Conservation (phyloP, 2,329 filamentous ascomycete genomes). For the Blastomyces emzantsi region DNA sequence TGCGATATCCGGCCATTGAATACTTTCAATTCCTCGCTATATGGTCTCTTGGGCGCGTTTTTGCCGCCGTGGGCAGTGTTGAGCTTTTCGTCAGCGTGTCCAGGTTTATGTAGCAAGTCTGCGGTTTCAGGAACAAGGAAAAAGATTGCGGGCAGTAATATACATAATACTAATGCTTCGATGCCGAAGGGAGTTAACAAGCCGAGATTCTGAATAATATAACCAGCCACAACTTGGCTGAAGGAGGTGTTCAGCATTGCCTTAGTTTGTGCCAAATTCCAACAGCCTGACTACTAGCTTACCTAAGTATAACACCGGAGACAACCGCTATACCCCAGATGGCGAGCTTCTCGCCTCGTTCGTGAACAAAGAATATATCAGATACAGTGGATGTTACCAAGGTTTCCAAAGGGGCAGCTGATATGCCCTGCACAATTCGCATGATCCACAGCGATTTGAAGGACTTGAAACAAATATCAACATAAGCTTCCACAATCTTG, state of each 20-base stretch:
- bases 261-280: not conserved
- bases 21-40: slow-evolving; percentile 7
- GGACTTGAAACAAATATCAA: slow-evolving; percentile 18
- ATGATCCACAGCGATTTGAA: slow-evolving; percentile 32
- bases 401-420: slow-evolving; percentile 15
- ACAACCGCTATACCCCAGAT: slow-evolving; percentile 23
- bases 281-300: slow-evolving; percentile 10
- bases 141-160: slow-evolving; percentile 35
- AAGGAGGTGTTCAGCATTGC: not conserved
- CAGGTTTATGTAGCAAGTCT: slow-evolving; percentile 17
- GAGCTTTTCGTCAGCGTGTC: not conserved
- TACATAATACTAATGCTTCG: slow-evolving; percentile 36
- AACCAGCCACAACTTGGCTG: slow-evolving; percentile 37
- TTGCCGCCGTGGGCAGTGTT: not conserved
- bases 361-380: slow-evolving; percentile 18
- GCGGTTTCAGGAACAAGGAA: slow-evolving; percentile 41
- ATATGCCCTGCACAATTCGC: slow-evolving; percentile 19
- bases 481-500: not conserved
- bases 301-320: slow-evolving; percentile 24
- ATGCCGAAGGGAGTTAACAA: slow-evolving; percentile 31
- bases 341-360: slow-evolving; percentile 14
- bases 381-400: slow-evolving; percentile 16
- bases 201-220: slow-evolving; percentile 31
- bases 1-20: slow-evolving; percentile 13
- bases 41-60: slow-evolving; percentile 5